phyloP scores from a whole-genome alignment of 2,329 filamentous ascomycete species.

The Didymella arachidicola region DNA sequence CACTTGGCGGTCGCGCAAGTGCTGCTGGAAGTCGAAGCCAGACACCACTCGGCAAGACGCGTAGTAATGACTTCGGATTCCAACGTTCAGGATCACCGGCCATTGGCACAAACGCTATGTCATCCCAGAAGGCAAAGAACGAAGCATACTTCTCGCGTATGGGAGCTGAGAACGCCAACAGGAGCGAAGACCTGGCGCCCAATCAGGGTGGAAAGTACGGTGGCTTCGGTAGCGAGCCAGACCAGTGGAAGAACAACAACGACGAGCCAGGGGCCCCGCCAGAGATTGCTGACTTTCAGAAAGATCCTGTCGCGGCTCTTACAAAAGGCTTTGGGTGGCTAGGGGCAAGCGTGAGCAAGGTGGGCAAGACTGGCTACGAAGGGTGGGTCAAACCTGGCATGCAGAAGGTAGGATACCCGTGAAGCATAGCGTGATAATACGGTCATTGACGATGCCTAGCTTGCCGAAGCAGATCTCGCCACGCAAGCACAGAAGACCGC shows the following conservation, averaged over 20 bases:
- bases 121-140: slow-evolving; percentile 67
- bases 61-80: slow-evolving; percentile 40
- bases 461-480: slow-evolving; percentile 71
- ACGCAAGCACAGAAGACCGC: slow-evolving; percentile 67
- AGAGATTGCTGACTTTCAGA: slow-evolving; percentile 85
- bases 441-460: slow-evolving; percentile 55
- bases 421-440: neutral
- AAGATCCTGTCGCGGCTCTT: slow-evolving; percentile 85
- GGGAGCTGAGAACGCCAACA: slow-evolving; percentile 80
- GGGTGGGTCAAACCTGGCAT: slow-evolving; percentile 92
- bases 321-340: slow-evolving; percentile 97
- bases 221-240: slow-evolving; percentile 84
- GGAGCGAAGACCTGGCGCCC: slow-evolving; percentile 78
- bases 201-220: slow-evolving; percentile 91
- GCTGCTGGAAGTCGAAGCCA: slow-evolving; percentile 49
- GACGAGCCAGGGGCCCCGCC: slow-evolving; percentile 62
- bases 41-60: slow-evolving; percentile 50
- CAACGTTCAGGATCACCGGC: slow-evolving; percentile 49
- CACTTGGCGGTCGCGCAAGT: slow-evolving; percentile 46
- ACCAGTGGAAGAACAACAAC: slow-evolving; percentile 54
- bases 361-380: slow-evolving; percentile 89
- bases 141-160: slow-evolving; percentile 90
- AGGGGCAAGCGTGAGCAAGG: slow-evolving; percentile 83
- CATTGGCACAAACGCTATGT: slow-evolving; percentile 50
- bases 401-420: slow-evolving; percentile 68